Evolutionary conservation across 805 yeast species (phyloP).

Genomic region (Kodamaea hsintzibuensis): DNA sequence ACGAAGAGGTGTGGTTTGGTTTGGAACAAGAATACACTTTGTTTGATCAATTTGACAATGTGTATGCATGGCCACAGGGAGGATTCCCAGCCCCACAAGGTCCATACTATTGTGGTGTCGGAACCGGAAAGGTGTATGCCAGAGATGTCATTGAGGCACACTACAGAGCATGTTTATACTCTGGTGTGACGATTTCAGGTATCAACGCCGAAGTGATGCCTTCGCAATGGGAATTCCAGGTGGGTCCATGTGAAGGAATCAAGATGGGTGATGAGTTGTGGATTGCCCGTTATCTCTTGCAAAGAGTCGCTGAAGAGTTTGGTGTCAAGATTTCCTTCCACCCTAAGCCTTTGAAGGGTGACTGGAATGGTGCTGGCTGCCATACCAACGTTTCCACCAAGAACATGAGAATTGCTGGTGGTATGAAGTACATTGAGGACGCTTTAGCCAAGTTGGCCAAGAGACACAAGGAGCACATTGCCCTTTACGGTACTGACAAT

Average conservation of each 20-base stretch:
- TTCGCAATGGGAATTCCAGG: constrained; percentile 99
- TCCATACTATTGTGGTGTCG: constrained; percentile 99
- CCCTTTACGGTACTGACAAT: constrained; percentile 93
- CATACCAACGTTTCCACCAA: constrained; percentile 97
- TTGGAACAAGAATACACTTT: constrained; percentile 98
- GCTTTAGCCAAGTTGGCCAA: constrained; percentile 91
- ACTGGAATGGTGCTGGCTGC: constrained; percentile 99
- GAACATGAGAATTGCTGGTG: constrained; percentile 91
- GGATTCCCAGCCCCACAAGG: constrained; percentile 99
- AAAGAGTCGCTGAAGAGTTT: constrained; percentile 97
- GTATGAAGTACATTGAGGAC: constrained; percentile 89
- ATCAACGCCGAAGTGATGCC: constrained; percentile 99
- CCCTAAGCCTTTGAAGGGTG: constrained; percentile 98
- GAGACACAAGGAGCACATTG: constrained; percentile 96
- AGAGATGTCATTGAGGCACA: constrained; percentile 99
- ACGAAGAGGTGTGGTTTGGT: constrained; percentile 93
- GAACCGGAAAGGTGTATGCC: constrained; percentile 96
- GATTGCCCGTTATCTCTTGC: constrained; percentile 90
- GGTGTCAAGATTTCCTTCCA: constrained; percentile 98
- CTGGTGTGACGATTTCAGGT: constrained; percentile 91
- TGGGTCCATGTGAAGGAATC: constrained; percentile 96
- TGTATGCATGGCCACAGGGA: constrained; percentile 99
- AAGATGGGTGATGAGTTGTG: constrained; percentile 97
- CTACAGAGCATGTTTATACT: constrained; percentile 94
- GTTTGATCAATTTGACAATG: constrained; percentile 85